A percentile compares a stretch with the other conserved stretches of the same genome.
These are phyloP conservation scores for Arctostaphylos glauca DNA, from an alignment of 148 eudicot species.

Conservation along the genomic window DNA sequence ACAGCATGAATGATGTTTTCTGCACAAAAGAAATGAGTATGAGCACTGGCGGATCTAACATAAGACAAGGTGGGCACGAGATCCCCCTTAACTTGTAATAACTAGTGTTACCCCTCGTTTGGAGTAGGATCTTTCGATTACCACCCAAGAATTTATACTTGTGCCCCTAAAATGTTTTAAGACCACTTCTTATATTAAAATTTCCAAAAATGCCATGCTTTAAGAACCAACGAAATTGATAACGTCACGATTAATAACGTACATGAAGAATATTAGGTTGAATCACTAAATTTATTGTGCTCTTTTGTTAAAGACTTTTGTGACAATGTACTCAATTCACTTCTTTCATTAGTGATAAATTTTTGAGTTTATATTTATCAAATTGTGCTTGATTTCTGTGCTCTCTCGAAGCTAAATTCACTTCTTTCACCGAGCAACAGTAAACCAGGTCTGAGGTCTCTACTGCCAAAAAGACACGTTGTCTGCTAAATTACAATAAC, in stretches of 20 bases:
- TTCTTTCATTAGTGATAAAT: not conserved
- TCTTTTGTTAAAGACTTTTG: not conserved
- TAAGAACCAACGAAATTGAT: not conserved
- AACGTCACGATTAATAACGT: not conserved
- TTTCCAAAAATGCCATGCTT: not conserved
- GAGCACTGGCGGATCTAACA: not conserved
- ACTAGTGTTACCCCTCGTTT: not conserved
- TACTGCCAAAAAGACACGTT: not conserved
- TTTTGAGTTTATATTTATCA: not conserved
- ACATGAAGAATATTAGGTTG: not conserved
- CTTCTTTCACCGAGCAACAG: constrained; percentile 13
- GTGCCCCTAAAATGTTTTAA: not conserved
- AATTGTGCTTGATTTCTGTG: not conserved
- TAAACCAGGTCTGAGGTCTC: constrained; percentile 3
- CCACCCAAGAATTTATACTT: not conserved
- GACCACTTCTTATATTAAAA: not conserved
- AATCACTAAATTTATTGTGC: not conserved
- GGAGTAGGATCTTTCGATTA: not conserved
- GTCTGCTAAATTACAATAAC: not conserved
- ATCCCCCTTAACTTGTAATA: not conserved
- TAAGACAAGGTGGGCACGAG: not conserved
- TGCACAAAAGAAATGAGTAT: constrained; percentile 44
- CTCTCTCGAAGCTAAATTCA: not conserved
- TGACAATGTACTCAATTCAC: not conserved
- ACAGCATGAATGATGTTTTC: constrained; percentile 96